These are phyloP conservation scores for Quillaja saponaria DNA, from an alignment of 306 rosid species.

Conservation along the genomic window DNA sequence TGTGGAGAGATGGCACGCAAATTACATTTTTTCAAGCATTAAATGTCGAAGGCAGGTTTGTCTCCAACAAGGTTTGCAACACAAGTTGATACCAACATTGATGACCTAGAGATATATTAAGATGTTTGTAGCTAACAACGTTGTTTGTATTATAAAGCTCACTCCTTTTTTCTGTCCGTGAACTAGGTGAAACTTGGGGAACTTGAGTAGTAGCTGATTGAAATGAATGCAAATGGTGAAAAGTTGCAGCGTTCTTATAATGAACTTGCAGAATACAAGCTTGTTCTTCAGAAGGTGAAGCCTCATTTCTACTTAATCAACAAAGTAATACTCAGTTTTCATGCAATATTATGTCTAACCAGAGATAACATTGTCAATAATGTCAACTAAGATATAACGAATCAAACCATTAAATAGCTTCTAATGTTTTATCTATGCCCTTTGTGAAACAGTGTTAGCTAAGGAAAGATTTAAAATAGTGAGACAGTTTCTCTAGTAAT, in stretches of 20 bases:
- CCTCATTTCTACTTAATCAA: conserved; percentile 30
- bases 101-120: conserved; percentile 73
- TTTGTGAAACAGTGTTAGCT: conserved; percentile 15
- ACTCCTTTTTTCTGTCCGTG: conserved; percentile 23
- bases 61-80: conserved; percentile 46
- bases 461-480: background rate
- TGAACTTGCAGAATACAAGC: conserved; percentile 88
- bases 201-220: conserved; percentile 81
- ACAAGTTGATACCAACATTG: conserved; percentile 54
- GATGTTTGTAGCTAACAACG: background rate
- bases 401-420: conserved; percentile 7
- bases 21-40: conserved; percentile 87
- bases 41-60: conserved; percentile 79
- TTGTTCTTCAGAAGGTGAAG: conserved; percentile 80
- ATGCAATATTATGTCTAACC: conserved; percentile 14
- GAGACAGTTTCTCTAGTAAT: conserved; percentile 3
- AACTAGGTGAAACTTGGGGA: conserved; percentile 83
- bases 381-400: conserved; percentile 5
- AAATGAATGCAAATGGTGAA: conserved; percentile 87
- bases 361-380: background rate
- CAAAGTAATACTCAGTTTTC: conserved; percentile 3
- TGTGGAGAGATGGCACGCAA: conserved; percentile 95
- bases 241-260: conserved; percentile 87
- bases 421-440: conserved; percentile 4
- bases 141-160: background rate